Percentiles rank a stretch among this genome's conserved stretches.
phyloP scores from a whole-genome alignment of 106 monocot species.

The Apostasia ramifera region DNA sequence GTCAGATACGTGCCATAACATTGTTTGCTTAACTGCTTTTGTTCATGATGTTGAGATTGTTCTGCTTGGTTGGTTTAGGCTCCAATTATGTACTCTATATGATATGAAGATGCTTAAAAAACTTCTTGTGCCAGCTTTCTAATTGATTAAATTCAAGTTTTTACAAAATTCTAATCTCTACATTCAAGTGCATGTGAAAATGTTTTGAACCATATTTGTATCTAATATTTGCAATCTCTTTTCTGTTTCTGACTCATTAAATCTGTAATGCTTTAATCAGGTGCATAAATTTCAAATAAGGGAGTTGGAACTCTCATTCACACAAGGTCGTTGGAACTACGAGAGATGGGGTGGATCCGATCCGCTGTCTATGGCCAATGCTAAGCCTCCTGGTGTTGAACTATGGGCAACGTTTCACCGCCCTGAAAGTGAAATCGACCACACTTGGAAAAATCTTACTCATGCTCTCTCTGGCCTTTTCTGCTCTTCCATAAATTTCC shows the following conservation, averaged over 20 bases:
- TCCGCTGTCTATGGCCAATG: slow-evolving; percentile 61
- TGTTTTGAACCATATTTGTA: neutral
- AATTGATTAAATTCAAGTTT: neutral
- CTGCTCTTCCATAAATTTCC: slow-evolving; percentile 89
- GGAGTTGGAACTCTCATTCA: slow-evolving; percentile 85
- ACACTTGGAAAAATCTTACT: slow-evolving; percentile 83
- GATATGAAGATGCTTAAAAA: neutral
- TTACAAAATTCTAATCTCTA: neutral
- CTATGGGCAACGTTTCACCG: slow-evolving; percentile 83
- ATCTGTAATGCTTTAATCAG: slow-evolving; percentile 35
- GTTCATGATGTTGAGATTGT: neutral
- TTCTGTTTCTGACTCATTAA: neutral
- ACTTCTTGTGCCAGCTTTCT: neutral
- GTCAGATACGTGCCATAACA: neutral
- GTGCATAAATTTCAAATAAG: slow-evolving; percentile 64
- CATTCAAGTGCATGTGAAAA: neutral
- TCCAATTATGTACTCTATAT: neutral
- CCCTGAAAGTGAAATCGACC: slow-evolving; percentile 47
- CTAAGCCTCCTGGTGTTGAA: slow-evolving; percentile 96
- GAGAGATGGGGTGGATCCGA: slow-evolving; percentile 85
- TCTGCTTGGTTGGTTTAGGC: neutral
- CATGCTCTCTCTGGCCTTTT: slow-evolving; percentile 95
- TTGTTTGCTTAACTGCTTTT: too few species aligned
- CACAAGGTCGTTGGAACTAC: slow-evolving; percentile 96
- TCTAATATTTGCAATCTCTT: neutral